phyloP scores from a whole-genome alignment of 2,329 filamentous ascomycete genomes.

The Fusarium xylarioides region DNA sequence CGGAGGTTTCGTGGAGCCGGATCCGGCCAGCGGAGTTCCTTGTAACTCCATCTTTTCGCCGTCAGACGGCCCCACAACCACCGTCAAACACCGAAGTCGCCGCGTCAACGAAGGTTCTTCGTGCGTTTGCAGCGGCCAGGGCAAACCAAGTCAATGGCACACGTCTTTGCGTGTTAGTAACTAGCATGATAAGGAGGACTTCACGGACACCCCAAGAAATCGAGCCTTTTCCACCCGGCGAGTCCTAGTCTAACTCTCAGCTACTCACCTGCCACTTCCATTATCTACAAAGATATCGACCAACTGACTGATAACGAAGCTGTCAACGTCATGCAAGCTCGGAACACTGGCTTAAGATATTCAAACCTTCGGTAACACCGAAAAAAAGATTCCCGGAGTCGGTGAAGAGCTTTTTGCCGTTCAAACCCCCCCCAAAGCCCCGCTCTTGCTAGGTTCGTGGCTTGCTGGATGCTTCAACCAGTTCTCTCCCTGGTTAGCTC shows the following conservation, averaged over 20 bases:
- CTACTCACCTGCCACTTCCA: neutral
- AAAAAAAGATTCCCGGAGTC: slow-evolving; percentile 16
- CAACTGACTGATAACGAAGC: neutral
- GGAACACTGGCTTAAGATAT: neutral
- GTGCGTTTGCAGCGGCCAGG: slow-evolving; percentile 11
- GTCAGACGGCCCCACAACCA: slow-evolving; percentile 20
- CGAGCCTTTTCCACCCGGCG: neutral
- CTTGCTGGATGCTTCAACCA: slow-evolving; percentile 6
- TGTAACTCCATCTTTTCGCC: slow-evolving; percentile 26
- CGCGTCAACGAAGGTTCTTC: slow-evolving; percentile 1
- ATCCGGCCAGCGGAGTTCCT: slow-evolving; percentile 19
- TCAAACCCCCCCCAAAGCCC: slow-evolving; percentile 5
- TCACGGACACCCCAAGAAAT: neutral
- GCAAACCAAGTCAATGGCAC: neutral
- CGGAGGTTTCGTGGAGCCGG: slow-evolving; percentile 24
- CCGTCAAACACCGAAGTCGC: slow-evolving; percentile 11
- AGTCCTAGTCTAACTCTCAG: neutral
- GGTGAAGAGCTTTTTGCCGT: slow-evolving; percentile 13
- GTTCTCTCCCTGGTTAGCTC: slow-evolving; percentile 2
- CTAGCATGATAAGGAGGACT: neutral
- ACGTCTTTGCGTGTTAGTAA: neutral
- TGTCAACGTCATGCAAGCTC: slow-evolving; percentile 2
- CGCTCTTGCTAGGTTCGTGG: slow-evolving; percentile 14
- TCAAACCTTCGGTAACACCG: slow-evolving; percentile 7
- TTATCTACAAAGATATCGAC: neutral